Conservation (phyloP, 2,329 filamentous ascomycete species). For the Sporothrix globosa region DNA sequence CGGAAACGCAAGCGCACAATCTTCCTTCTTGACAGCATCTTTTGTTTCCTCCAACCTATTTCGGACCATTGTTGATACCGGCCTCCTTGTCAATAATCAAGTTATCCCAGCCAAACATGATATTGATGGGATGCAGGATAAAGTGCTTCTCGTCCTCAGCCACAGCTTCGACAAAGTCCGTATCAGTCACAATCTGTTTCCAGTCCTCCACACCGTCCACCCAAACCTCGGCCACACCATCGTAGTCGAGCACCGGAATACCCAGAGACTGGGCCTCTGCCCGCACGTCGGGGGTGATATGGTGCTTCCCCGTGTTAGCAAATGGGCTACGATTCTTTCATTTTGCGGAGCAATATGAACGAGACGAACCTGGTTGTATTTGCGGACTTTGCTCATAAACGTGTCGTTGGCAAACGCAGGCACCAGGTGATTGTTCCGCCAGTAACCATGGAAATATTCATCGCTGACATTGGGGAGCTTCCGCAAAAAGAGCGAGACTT, state of each 20-base stretch:
- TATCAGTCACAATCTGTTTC: conserved; percentile 28
- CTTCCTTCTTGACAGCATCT: neutral
- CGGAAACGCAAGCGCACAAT: neutral
- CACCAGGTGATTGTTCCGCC: conserved; percentile 40
- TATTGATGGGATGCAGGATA: conserved; percentile 25
- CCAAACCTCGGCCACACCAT: conserved; percentile 33
- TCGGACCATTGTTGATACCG: conserved; percentile 19
- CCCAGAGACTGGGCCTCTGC: conserved; percentile 25
- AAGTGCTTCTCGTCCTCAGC: conserved; percentile 31
- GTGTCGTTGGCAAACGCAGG: conserved; percentile 38
- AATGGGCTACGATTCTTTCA: too few relatives aligned
- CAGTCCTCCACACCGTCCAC: conserved; percentile 33
- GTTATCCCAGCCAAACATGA: conserved; percentile 33
- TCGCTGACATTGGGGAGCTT: conserved; percentile 40
- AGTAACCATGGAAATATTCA: conserved; percentile 42
- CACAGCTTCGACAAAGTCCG: conserved; percentile 30
- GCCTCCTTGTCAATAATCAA: conserved; percentile 28
- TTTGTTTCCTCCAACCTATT: neutral
- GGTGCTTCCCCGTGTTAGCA: conserved; percentile 20
- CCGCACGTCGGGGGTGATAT: conserved; percentile 31
- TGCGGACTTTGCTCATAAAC: conserved; percentile 36
- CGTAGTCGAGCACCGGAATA: conserved; percentile 31
- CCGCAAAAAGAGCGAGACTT: conserved; percentile 39
- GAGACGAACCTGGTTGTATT: conserved; percentile 31
- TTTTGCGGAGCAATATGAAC: neutral